Percentiles rank a stretch among this genome's conserved stretches.
phyloP scores from a whole-genome alignment of 75 land plant species.

The Chamaecyparis obtusa region DNA sequence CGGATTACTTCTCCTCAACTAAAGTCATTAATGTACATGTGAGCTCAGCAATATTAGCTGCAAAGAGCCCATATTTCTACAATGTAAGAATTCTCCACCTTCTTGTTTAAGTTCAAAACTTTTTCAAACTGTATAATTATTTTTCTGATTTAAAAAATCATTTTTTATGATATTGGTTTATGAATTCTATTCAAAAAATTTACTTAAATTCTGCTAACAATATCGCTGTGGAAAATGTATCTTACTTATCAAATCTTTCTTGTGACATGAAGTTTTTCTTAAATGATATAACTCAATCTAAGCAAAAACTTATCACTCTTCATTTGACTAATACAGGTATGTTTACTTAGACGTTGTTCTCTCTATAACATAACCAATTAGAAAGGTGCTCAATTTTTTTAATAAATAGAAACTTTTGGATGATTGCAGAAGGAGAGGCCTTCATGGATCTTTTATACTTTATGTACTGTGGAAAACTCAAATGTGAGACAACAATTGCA shows the following conservation, averaged over 20 bases:
- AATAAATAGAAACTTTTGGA: too few species aligned
- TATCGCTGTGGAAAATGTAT: neutral
- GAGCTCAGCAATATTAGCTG: slow-evolving; percentile 53
- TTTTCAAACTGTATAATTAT: too few species aligned
- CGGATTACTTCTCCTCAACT: neutral
- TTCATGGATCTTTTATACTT: slow-evolving; percentile 47
- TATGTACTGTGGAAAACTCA: slow-evolving; percentile 23
- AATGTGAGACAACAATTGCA: slow-evolving; percentile 6
- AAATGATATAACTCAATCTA: slow-evolving; percentile 44
- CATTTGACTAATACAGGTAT: slow-evolving; percentile 32
- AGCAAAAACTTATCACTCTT: slow-evolving; percentile 36
- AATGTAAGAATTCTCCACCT: slow-evolving; percentile 18
- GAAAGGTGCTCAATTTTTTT: slow-evolving; percentile 1
- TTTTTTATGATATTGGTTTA: too few species aligned
- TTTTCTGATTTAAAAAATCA: too few species aligned
- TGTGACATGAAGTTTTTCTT: slow-evolving; percentile 35
- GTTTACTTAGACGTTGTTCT: neutral
- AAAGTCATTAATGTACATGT: slow-evolving; percentile 28
- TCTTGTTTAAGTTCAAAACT: too few species aligned
- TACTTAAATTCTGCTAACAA: too few species aligned
- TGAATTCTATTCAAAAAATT: too few species aligned
- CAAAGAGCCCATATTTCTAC: slow-evolving; percentile 48
- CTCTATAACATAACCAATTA: neutral
- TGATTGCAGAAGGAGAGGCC: slow-evolving; percentile 24
- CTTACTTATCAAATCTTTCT: neutral